phyloP scores from a whole-genome alignment of 352 stramenopile species.

The Globisporangium cederbergense region DNA sequence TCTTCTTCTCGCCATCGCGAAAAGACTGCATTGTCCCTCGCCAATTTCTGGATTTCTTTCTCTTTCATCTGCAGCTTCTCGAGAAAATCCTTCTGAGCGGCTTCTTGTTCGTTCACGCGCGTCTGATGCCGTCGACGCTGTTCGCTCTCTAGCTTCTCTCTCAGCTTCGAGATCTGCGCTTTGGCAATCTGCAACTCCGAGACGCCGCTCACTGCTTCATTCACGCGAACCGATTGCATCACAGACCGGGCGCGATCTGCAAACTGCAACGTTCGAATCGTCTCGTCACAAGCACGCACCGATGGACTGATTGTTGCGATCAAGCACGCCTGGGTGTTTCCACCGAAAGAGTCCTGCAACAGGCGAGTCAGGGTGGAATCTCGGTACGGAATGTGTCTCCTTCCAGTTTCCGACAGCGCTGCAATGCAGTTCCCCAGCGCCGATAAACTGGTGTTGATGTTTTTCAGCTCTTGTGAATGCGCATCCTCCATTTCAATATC shows the following conservation, averaged over 20 bases:
- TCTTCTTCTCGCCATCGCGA: constrained; percentile 63
- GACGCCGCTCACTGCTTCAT: constrained; percentile 43
- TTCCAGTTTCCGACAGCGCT: constrained; percentile 64
- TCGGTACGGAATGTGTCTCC: constrained; percentile 90
- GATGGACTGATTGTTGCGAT: constrained; percentile 67
- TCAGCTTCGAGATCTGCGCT: constrained; percentile 53
- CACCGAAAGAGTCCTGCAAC: constrained; percentile 80
- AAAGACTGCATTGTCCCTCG: constrained; percentile 60
- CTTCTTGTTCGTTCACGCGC: constrained; percentile 56
- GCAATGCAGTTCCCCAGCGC: constrained; percentile 91
- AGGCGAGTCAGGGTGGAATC: constrained; percentile 88
- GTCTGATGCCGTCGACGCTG: constrained; percentile 43
- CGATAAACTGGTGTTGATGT: constrained; percentile 90
- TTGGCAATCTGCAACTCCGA: constrained; percentile 60
- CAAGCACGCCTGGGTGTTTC: constrained; percentile 67
- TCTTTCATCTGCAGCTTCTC: constrained; percentile 63
- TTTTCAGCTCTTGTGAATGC: constrained; percentile 80
- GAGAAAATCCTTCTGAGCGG: constrained; percentile 40
- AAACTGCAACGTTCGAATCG: constrained; percentile 75
- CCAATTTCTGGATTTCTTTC: constrained; percentile 47
- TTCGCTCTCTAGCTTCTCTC: constrained; percentile 44
- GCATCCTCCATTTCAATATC: constrained; percentile 66
- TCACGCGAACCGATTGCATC: constrained; percentile 72
- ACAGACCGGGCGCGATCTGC: constrained; percentile 67
- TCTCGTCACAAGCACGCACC: constrained; percentile 50